Percentiles rank a stretch among this genome's conserved stretches.
These are phyloP conservation scores for Blastomyces gilchristii DNA, from an alignment of 2,329 filamentous ascomycete genomes.

Conservation along the genomic window DNA sequence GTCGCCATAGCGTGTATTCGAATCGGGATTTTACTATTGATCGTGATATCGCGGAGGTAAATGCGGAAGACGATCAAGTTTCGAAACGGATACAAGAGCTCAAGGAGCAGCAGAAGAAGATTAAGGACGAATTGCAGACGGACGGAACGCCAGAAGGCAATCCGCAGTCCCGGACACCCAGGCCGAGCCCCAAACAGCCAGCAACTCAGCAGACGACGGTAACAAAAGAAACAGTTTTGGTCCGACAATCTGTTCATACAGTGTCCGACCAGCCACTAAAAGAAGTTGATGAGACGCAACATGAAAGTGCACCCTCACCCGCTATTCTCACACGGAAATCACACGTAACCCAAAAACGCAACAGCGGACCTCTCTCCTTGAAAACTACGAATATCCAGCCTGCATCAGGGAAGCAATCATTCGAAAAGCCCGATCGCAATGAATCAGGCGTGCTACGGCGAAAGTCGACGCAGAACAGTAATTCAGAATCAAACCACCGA, in stretches of 20 bases:
- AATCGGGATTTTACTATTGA: conserved; percentile 33
- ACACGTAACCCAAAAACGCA: conserved; percentile 24
- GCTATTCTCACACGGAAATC: conserved; percentile 52
- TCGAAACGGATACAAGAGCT: conserved; percentile 49
- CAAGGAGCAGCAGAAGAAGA: conserved; percentile 46
- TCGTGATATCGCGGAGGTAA: conserved; percentile 29
- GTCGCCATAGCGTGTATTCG: conserved; percentile 33
- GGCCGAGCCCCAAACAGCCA: conserved; percentile 18
- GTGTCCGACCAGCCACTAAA: conserved; percentile 9
- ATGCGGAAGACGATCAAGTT: conserved; percentile 44
- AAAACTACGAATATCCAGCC: conserved; percentile 22
- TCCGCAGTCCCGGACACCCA: conserved; percentile 15
- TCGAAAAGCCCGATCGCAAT: conserved; percentile 19
- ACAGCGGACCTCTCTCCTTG: conserved; percentile 21
- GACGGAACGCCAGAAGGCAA: conserved; percentile 22
- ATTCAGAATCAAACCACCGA: conserved; percentile 23
- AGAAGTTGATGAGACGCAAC: conserved; percentile 29
- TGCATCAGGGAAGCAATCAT: conserved; percentile 18
- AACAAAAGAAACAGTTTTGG: neutral
- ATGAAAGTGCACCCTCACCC: conserved; percentile 61
- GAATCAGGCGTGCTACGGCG: conserved; percentile 22
- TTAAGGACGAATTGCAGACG: conserved; percentile 40
- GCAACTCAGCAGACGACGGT: conserved; percentile 5
- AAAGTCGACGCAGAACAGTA: conserved; percentile 22
- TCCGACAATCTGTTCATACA: neutral